phyloP scores from a whole-genome alignment of 192 early-diverging fungal species.

The Martensiomyces pterosporus region DNA sequence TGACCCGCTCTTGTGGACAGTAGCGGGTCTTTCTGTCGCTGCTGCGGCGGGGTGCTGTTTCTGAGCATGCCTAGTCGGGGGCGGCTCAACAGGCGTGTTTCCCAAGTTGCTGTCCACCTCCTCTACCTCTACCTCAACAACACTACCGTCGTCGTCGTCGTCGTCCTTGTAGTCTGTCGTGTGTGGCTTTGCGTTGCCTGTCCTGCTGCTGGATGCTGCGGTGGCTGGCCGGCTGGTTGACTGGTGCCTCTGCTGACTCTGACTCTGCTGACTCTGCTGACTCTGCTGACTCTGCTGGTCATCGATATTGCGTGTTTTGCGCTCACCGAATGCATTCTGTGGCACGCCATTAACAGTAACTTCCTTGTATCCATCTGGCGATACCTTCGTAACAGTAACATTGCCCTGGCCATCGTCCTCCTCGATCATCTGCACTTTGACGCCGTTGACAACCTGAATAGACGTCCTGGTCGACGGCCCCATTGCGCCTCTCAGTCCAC shows the following conservation, averaged over 20 bases:
- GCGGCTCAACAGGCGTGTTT: not conserved
- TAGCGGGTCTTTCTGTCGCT: conserved; percentile 1
- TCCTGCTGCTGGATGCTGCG: conserved; percentile 1
- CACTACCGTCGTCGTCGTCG: conserved; percentile 13
- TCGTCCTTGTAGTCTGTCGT: not conserved
- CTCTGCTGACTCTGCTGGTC: no score
- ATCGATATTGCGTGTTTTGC: no score
- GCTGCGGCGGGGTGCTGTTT: not conserved
- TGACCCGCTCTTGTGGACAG: not conserved
- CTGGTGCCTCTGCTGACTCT: no score
- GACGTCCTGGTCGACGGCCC: conserved; percentile 39
- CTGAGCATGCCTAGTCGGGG: not conserved
- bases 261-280: no score
- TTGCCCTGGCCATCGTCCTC: conserved; percentile 47
- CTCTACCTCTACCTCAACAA: conserved; percentile 35
- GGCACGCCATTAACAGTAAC: conserved; percentile 44
- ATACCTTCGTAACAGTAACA: conserved; percentile 37
- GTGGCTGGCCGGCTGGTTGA: conserved; percentile 4
- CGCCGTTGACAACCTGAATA: conserved; percentile 42
- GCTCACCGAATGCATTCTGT: no score
- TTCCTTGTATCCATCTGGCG: conserved; percentile 37
- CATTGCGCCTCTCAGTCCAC: conserved; percentile 19
- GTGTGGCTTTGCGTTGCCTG: not conserved
- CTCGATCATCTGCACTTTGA: conserved; percentile 38
- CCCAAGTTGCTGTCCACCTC: conserved; percentile 18